Evolutionary conservation across 1,139 yeast genomes (phyloP).

Genomic region (Pichia sp.): DNA sequence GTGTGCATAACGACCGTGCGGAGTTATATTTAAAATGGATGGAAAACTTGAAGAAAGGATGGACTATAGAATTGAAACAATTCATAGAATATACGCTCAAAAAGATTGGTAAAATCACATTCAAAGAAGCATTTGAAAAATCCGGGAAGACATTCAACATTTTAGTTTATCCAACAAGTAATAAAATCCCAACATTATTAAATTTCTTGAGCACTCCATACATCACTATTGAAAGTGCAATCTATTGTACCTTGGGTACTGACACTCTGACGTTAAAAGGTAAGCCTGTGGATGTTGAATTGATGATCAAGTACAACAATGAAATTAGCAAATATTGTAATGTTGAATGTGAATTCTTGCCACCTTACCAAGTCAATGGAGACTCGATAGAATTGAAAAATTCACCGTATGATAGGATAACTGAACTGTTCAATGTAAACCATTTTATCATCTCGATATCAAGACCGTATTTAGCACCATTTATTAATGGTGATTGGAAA

Average conservation of each 20-base stretch:
- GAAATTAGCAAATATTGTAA: conserved; percentile 30
- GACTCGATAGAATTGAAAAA: conserved; percentile 15
- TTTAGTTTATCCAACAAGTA: conserved; percentile 82
- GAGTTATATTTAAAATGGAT: conserved; percentile 16
- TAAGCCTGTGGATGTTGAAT: conserved; percentile 40
- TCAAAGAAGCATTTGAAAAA: conserved; percentile 88
- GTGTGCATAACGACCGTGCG: background rate
- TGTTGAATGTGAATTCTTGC: conserved; percentile 32
- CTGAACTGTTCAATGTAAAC: conserved; percentile 92
- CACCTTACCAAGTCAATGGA: conserved; percentile 42
- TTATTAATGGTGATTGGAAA: conserved; percentile 77
- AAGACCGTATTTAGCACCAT: conserved; percentile 89
- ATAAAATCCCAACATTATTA: conserved; percentile 69
- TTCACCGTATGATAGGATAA: conserved; percentile 66
- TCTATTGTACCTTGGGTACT: conserved; percentile 66
- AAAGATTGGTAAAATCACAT: conserved; percentile 81
- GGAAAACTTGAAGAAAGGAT: conserved; percentile 51
- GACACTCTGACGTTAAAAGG: conserved; percentile 45
- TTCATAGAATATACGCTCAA: conserved; percentile 77
- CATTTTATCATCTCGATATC: conserved; percentile 89
- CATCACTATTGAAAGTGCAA: conserved; percentile 86
- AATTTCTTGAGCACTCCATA: conserved; percentile 95
- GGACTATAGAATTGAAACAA: conserved; percentile 79
- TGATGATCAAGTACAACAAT: conserved; percentile 68
- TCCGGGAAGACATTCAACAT: conserved; percentile 85